phyloP scores from a whole-genome alignment of 192 early-diverging fungal genomes.

The Umbelopsis isabellina region DNA sequence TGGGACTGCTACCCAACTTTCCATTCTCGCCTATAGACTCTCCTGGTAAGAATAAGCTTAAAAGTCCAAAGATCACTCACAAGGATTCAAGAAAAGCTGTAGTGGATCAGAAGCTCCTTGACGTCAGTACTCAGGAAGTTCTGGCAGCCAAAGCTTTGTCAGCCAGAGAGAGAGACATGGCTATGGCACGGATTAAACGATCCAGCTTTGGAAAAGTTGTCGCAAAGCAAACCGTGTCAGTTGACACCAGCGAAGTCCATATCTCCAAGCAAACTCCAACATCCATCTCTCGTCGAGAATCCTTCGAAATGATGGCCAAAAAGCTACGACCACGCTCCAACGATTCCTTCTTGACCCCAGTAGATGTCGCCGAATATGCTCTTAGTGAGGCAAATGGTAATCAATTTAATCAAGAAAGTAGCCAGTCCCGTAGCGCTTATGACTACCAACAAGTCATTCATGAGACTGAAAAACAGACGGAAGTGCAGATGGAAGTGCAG shows the following conservation, averaged over 20 bases:
- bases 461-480: background rate
- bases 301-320: background rate
- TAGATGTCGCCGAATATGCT: background rate
- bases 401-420: background rate
- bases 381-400: background rate
- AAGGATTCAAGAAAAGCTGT: constrained; percentile 24
- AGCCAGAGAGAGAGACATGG: constrained; percentile 20
- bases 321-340: constrained; percentile 4
- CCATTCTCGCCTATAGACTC: background rate
- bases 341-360: background rate
- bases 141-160: constrained; percentile 32
- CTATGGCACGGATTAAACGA: background rate
- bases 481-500: too few species aligned
- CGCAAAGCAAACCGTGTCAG: background rate
- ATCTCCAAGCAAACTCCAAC: background rate
- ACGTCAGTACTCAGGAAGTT: constrained; percentile 40
- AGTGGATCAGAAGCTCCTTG: constrained; percentile 33
- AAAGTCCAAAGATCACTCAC: constrained; percentile 31
- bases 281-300: background rate
- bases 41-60: constrained; percentile 26
- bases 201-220: background rate
- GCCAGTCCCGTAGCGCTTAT: background rate
- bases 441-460: background rate
- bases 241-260: background rate
- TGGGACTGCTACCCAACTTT: background rate